phyloP scores from a whole-genome alignment of 2,329 filamentous ascomycete genomes.

The Phaeosphaeriaceae sp. region DNA sequence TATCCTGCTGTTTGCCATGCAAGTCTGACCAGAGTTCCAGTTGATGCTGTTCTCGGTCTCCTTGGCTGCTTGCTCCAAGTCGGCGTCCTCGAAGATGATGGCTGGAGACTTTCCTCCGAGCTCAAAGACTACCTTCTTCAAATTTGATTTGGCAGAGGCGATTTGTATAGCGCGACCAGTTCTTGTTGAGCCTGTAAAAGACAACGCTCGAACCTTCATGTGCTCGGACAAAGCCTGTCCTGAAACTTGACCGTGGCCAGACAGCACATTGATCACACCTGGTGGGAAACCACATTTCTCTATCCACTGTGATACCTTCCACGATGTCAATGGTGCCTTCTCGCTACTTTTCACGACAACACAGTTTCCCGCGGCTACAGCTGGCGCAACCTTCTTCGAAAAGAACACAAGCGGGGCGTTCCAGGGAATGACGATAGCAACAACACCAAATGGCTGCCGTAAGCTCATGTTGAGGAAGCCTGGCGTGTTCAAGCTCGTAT shows the following conservation, averaged over 20 bases:
- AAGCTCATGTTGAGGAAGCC: conserved; percentile 69
- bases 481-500: conserved; percentile 66
- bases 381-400: conserved; percentile 33
- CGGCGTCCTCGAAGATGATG: conserved; percentile 79
- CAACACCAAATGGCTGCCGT: conserved; percentile 78
- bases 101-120: conserved; percentile 86
- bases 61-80: conserved; percentile 74
- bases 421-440: conserved; percentile 78
- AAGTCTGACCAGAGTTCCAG: conserved; percentile 64
- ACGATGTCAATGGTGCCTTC: conserved; percentile 69
- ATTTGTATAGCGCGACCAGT: conserved; percentile 82
- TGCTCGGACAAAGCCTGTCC: conserved; percentile 79
- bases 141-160: conserved; percentile 75
- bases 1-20: conserved; percentile 64
- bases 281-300: conserved; percentile 79
- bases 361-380: conserved; percentile 34
- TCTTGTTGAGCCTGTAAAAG: conserved; percentile 83
- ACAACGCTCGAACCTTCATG: conserved; percentile 80
- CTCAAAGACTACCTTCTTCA: conserved; percentile 86
- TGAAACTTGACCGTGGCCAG: conserved; percentile 77
- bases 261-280: conserved; percentile 80
- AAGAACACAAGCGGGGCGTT: conserved; percentile 36
- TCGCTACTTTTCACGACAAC: conserved; percentile 39
- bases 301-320: conserved; percentile 80
- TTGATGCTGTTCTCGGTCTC: conserved; percentile 57